Percentiles rank a stretch among this genome's conserved stretches.
phyloP scores from a whole-genome alignment of 106 monocot species.

The Phalaenopsis aphrodite region DNA sequence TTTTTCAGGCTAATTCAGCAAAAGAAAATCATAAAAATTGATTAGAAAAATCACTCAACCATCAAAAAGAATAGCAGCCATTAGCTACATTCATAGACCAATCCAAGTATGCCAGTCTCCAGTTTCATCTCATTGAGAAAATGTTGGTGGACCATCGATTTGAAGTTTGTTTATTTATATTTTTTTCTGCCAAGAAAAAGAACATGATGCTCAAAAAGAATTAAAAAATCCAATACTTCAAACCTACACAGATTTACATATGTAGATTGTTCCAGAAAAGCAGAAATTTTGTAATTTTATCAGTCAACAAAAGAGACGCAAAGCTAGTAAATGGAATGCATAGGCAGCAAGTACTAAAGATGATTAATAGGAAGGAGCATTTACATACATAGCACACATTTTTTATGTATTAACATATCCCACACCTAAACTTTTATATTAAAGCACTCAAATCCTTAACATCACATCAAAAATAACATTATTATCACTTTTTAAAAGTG shows the following conservation, averaged over 20 bases:
- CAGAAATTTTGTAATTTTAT: not conserved
- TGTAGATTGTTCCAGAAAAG: not conserved
- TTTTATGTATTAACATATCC: no score
- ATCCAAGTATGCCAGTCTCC: not conserved
- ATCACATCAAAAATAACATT: no score
- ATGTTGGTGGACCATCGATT: not conserved
- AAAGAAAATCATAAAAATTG: not conserved
- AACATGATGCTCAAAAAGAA: not conserved
- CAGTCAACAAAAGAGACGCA: not conserved
- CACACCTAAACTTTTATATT: no score
- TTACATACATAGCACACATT: no score
- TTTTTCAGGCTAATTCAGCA: not conserved
- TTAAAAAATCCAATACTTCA: not conserved
- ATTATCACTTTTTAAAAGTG: no score
- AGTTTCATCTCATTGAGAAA: not conserved
- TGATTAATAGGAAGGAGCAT: not conserved
- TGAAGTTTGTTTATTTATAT: not conserved
- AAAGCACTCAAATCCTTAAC: no score
- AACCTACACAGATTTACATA: not conserved
- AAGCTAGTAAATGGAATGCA: not conserved
- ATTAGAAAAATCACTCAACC: not conserved
- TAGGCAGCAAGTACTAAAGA: not conserved
- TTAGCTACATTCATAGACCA: not conserved
- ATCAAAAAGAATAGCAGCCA: not conserved
- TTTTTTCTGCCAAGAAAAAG: not conserved